Conservation (phyloP, 2,329 filamentous ascomycete species). For the Simplicillium aogashimaense region DNA sequence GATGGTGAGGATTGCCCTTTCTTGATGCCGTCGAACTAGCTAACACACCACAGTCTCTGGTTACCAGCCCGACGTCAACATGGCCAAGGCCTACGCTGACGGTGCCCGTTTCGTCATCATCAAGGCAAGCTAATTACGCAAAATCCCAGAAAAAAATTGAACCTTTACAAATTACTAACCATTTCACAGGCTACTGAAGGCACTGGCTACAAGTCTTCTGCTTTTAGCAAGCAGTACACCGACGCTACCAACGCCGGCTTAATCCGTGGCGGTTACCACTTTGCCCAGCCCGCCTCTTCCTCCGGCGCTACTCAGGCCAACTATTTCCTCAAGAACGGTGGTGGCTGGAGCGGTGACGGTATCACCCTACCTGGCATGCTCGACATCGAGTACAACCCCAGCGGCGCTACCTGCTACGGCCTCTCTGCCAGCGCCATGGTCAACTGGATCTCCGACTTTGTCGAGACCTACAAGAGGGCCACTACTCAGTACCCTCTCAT, state of each 20-base stretch:
- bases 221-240: slow-evolving; percentile 37
- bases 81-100: slow-evolving; percentile 21
- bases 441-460: slow-evolving; percentile 42
- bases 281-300: slow-evolving; percentile 34
- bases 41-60: slow-evolving; percentile 19
- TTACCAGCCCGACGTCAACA: slow-evolving; percentile 28
- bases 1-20: slow-evolving; percentile 11
- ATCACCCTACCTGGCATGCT: slow-evolving; percentile 48
- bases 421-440: slow-evolving; percentile 35
- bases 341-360: slow-evolving; percentile 42
- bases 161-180: background rate
- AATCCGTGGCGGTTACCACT: slow-evolving; percentile 47
- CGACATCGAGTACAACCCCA: slow-evolving; percentile 36
- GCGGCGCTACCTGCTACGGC: slow-evolving; percentile 31
- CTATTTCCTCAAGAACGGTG: slow-evolving; percentile 42
- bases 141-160: background rate
- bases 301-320: slow-evolving; percentile 36
- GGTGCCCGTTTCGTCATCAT: slow-evolving; percentile 34
- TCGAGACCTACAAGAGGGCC: slow-evolving; percentile 33
- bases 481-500: slow-evolving; percentile 41
- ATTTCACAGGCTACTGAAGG: slow-evolving; percentile 37
- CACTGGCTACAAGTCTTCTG: slow-evolving; percentile 31
- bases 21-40: too few relatives aligned
- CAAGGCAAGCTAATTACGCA: slow-evolving; percentile 16
- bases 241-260: slow-evolving; percentile 39